Base-by-base conservation (phyloP, 2,329 filamentous ascomycete species). In the Aschersonia sp. region DNA sequence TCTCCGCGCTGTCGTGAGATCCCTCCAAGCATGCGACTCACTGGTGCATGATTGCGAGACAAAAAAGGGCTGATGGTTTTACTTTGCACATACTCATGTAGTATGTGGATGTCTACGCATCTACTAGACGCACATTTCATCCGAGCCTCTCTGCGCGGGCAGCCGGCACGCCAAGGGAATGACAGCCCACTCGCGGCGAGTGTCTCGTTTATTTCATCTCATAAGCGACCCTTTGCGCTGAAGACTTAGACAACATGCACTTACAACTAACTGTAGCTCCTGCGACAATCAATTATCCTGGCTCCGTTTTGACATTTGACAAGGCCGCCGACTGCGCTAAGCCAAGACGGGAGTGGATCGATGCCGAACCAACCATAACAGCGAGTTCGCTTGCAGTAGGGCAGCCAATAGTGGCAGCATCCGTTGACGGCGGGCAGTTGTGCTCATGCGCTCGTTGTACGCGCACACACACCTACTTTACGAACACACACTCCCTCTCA, bases 311-410 rank as follows among this genome's bases (percentile, higher is more conserved):
- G 35, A 37, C 35, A 37, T 12, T 46, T 30, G 39, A 46, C 5
- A 44, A 31, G 42, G 31, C 12, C 42, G 42, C 14, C 42, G 30
- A 31, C 29, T 11, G 30, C 37, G 30, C 45, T 46, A 46, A 30
- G 22, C 45, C 30, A 6, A n/a, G 39, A 42, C 22, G 8, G 45
- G 45, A n/a, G 39, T 32, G 35, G 35, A 37, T 12, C 35, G 8
- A 12, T 9, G 44, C 33, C 22, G n/a, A 53, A 43, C 53, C 35
- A 37, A 37, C 35, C 35, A 37, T 8, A 37, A 8, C 12, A 9
- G 35, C 35, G 8, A 37, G 12, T 37, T 37, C 35, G 12, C 12
- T 8, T 37, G 12, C 35, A 12, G 35, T 37, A 37, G 35, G 35
- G 35, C 35, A 37, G 35, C 35, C 35, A 37, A 37, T 37, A 37